Evolutionary conservation across 2,329 filamentous ascomycete genomes (phyloP).

Genomic region (Apiospora hydei): DNA sequence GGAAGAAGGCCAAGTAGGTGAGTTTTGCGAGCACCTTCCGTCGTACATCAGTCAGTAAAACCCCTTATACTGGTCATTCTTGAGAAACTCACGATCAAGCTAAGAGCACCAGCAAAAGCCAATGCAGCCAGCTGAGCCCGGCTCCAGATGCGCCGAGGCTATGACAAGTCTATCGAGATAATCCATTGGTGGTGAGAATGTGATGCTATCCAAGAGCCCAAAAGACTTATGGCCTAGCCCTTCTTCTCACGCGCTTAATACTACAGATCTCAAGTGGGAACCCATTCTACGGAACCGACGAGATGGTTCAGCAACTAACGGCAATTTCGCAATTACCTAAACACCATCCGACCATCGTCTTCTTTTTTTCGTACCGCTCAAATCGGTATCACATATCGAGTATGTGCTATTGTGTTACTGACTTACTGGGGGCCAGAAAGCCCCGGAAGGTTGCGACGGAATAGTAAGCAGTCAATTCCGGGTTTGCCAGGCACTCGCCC

Average conservation of each 20-base stretch:
- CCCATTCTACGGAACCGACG: background rate
- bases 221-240: background rate
- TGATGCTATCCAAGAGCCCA: background rate
- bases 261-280: background rate
- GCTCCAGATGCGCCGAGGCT: background rate
- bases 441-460: background rate
- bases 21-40: background rate
- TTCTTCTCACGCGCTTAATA: background rate
- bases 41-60: background rate
- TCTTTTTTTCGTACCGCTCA: background rate
- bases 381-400: background rate
- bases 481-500: background rate
- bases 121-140: background rate
- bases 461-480: background rate
- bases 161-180: background rate
- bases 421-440: constrained; percentile 1
- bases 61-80: background rate
- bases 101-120: background rate
- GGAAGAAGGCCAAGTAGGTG: constrained; percentile 24
- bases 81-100: background rate
- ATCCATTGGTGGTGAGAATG: background rate
- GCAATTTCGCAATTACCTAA: background rate
- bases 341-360: background rate
- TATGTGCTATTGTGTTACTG: background rate
- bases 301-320: background rate